A percentile compares a stretch with the other conserved stretches of the same genome.
phyloP scores from a whole-genome alignment of 345 rosid genomes.

The Excoecaria agallocha region DNA sequence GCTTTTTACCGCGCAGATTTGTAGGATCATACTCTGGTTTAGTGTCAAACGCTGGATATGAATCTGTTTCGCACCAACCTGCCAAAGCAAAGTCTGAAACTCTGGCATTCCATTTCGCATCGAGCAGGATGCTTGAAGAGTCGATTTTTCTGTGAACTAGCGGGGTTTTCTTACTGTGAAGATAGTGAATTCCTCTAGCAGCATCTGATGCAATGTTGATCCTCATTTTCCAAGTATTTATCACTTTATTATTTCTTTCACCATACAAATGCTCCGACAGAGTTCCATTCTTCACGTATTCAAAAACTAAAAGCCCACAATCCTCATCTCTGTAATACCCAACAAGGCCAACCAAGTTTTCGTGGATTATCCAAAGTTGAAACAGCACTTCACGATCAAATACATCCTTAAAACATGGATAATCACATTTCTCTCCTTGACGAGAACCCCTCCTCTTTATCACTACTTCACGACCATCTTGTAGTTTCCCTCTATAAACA shows the following conservation, averaged over 20 bases:
- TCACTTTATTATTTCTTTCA: conserved; percentile 43
- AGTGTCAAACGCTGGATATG: conserved; percentile 70
- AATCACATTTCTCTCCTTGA: conserved; percentile 57
- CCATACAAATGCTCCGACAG: conserved; percentile 66
- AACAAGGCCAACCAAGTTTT: conserved; percentile 72
- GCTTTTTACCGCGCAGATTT: conserved; percentile 58
- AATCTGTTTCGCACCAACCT: conserved; percentile 35
- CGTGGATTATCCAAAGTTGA: conserved; percentile 73
- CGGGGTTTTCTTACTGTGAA: conserved; percentile 76
- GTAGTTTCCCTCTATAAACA: conserved; percentile 72
- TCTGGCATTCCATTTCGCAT: conserved; percentile 60
- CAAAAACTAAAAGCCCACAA: conserved; percentile 76
- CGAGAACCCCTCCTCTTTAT: conserved; percentile 73
- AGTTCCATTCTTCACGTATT: conserved; percentile 76
- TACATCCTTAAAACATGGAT: conserved; percentile 76
- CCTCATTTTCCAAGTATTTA: conserved; percentile 84
- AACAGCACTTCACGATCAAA: conserved; percentile 73
- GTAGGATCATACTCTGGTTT: conserved; percentile 76
- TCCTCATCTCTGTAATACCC: conserved; percentile 77
- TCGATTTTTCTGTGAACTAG: conserved; percentile 76
- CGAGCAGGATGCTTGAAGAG: conserved; percentile 74
- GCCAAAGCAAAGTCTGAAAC: conserved; percentile 87
- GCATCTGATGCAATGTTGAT: conserved; percentile 79
- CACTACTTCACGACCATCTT: conserved; percentile 73
- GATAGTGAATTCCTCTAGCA: conserved; percentile 80